Percentiles rank a stretch among this genome's conserved stretches.
These are phyloP conservation scores for Botrytis deweyae DNA, from an alignment of 2,329 filamentous ascomycete species.

Conservation along the genomic window DNA sequence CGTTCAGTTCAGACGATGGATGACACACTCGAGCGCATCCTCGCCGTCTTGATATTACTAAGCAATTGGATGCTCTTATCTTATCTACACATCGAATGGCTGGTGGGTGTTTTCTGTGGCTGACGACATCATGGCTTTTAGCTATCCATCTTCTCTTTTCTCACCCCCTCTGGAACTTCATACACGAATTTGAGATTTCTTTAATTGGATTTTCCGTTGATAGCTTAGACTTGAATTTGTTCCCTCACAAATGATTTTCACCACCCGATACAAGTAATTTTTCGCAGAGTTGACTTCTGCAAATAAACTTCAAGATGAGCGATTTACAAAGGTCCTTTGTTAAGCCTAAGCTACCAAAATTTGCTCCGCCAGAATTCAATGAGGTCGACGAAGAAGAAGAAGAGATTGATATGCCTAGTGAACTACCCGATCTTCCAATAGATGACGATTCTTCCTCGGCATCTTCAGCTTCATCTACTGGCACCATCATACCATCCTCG, in stretches of 20 bases:
- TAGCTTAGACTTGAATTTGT: too few relatives aligned
- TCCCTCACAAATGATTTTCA: neutral
- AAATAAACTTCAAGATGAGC: slow-evolving; percentile 57
- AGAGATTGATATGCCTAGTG: slow-evolving; percentile 40
- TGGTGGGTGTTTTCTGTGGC: neutral
- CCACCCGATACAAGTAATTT: neutral
- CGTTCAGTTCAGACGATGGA: neutral
- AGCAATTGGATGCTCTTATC: neutral
- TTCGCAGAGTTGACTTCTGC: neutral
- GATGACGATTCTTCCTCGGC: slow-evolving; percentile 70
- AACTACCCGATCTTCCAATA: slow-evolving; percentile 42
- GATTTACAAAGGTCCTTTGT: slow-evolving; percentile 77
- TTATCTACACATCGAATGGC: neutral
- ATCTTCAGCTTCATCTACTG: slow-evolving; percentile 79
- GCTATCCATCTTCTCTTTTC: neutral
- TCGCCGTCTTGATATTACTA: neutral
- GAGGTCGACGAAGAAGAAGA: slow-evolving; percentile 51
- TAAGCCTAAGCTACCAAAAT: slow-evolving; percentile 67
- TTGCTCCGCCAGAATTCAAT: slow-evolving; percentile 56
- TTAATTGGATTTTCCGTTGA: neutral
- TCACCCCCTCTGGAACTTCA: neutral
- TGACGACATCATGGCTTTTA: neutral
- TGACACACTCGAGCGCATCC: neutral
- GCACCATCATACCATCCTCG: slow-evolving; percentile 81
- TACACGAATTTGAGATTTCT: neutral